Conservation (phyloP, 192 early-diverging fungal species). For the Linnemannia hyalina region DNA sequence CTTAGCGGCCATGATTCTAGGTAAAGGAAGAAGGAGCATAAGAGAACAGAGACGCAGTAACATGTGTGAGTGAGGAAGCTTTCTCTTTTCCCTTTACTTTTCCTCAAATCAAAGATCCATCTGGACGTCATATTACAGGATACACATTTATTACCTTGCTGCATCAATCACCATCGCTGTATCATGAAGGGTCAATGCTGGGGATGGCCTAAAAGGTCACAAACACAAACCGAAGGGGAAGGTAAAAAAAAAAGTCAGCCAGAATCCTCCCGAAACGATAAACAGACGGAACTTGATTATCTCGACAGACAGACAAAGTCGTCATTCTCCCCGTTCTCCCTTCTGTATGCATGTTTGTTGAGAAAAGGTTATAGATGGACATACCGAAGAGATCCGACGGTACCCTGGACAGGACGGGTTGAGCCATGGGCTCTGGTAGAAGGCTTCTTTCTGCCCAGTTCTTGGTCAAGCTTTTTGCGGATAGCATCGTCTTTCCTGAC, state of each 20-base stretch:
- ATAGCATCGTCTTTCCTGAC: constrained; percentile 71
- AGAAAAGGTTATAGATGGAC: constrained; percentile 8
- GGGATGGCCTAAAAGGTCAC: constrained; percentile 36
- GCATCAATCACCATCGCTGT: constrained; percentile 55
- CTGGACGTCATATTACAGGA: not conserved
- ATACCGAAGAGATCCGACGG: constrained; percentile 60
- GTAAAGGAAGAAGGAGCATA: not conserved
- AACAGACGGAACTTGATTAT: constrained; percentile 10
- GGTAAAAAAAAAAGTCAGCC: constrained; percentile 5
- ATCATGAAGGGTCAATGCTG: constrained; percentile 43
- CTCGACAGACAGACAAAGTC: constrained; percentile 9
- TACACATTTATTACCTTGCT: constrained; percentile 46
- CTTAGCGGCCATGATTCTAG: constrained; percentile 58
- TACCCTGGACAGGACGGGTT: constrained; percentile 62
- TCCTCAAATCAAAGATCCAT: no score
- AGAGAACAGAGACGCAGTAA: not conserved
- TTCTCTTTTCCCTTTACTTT: not conserved
- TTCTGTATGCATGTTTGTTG: not conserved
- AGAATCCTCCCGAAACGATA: constrained; percentile 6
- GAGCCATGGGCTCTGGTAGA: constrained; percentile 48
- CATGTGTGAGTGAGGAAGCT: not conserved
- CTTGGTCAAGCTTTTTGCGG: constrained; percentile 81
- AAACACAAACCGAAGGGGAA: constrained; percentile 1
- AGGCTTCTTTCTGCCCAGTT: constrained; percentile 62
- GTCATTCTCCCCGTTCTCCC: not conserved